These are phyloP conservation scores for Blumeriella jaapii DNA, from an alignment of 2,329 filamentous ascomycete species.

Conservation along the genomic window DNA sequence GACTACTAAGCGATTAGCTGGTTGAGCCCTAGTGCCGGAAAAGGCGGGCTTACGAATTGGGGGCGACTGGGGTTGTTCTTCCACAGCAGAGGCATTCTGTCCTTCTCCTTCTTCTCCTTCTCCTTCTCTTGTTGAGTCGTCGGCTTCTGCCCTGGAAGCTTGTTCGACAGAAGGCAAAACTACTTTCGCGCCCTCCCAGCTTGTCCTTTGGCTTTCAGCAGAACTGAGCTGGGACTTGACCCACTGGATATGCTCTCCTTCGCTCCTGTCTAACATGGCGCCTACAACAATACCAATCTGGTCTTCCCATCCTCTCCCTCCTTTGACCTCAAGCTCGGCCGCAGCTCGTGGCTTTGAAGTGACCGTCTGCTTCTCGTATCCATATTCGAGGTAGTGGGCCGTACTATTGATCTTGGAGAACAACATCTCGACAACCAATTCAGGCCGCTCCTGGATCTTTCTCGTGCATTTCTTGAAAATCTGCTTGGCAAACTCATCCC, in stretches of 20 bases:
- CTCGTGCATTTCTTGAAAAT: slow-evolving; percentile 71
- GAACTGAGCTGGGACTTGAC: slow-evolving; percentile 58
- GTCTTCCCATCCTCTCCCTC: slow-evolving; percentile 50
- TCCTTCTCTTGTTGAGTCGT: not conserved
- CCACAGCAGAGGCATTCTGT: not conserved
- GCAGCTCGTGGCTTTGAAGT: slow-evolving; percentile 56
- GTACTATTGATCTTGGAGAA: slow-evolving; percentile 86
- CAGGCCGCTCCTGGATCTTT: slow-evolving; percentile 75
- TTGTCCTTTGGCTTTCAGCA: slow-evolving; percentile 60
- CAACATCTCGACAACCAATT: slow-evolving; percentile 79
- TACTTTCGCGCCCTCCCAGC: slow-evolving; percentile 64
- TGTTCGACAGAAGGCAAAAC: slow-evolving; percentile 39
- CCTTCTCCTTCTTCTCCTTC: too few species aligned
- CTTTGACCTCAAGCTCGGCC: slow-evolving; percentile 73
- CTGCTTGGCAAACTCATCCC: slow-evolving; percentile 81
- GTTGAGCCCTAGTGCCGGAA: not conserved
- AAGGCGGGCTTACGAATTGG: slow-evolving; percentile 38
- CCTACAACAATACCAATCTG: slow-evolving; percentile 70
- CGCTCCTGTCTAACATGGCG: slow-evolving; percentile 67
- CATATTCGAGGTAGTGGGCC: slow-evolving; percentile 80
- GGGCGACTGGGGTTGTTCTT: slow-evolving; percentile 32
- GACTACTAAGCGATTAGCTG: slow-evolving; percentile 21
- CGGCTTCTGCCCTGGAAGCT: slow-evolving; percentile 28
- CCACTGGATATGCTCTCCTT: slow-evolving; percentile 70
- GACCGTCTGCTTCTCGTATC: slow-evolving; percentile 68